Base-by-base conservation (phyloP, 2,329 filamentous ascomycete genomes). In the Apiospora sp. region DNA sequence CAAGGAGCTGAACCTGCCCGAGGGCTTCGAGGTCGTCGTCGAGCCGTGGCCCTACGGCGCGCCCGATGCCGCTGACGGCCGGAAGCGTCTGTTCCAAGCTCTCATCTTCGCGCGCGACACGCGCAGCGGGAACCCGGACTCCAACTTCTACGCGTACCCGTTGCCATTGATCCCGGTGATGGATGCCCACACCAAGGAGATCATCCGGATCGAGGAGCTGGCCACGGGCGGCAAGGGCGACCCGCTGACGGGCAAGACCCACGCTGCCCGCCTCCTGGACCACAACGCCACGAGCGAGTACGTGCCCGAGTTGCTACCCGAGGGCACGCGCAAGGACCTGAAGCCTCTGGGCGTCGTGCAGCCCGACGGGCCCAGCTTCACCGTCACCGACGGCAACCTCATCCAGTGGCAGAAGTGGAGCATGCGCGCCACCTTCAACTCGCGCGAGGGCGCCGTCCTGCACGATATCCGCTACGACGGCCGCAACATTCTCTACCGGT, bases 301-400 rank as follows among this genome's bases (percentile, higher is more conserved):
- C 75, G 79, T 85, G 0, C 86, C 86, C 3, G 87, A 88, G 77
- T 82, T 92, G 3, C 82, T 91, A 14, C 82, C 85, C 16, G 76
- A 79, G 1, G 84, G 86, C 0, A 76, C 84, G n/a, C 82, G 90
- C 14, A 81, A 84, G 67, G 89, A 89, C 71, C 78, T 91, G 37
- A 94, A 93, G 81, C 92, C 92, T 4, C 87, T 95, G 78, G 89
- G 93, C 75, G 90, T 96, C 64, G 86, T 90, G 1, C 93, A 96
- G 78, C 88, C 88, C 12, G 80, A 81, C 58, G 80, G 80, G 5
- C 77, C 80, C 6, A 80, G 79, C 12, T 81, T 81, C 75, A 78
- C 78, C 41, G 77, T 81, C 12, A 75, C 79, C 49, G 73, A 73
- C 1, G 80, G 80, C 46, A 78, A 80, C 61, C 67, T 80, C 34